phyloP scores from a whole-genome alignment of 1,284 basidiomycete species.

The Microbotryum violaceum region DNA sequence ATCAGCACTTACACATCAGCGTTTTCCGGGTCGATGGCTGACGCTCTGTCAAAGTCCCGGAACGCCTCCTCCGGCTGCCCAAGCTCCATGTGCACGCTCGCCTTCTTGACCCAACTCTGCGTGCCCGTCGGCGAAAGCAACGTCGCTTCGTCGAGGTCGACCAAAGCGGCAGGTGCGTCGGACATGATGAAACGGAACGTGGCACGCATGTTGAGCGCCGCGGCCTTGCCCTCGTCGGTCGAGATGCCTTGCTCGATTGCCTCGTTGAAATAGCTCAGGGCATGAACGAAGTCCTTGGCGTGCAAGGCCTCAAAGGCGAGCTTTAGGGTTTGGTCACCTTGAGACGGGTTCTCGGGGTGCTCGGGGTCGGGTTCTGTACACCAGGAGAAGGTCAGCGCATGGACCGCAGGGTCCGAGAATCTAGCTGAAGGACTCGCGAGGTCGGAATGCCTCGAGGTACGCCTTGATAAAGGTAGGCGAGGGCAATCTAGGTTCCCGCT shows the following conservation, averaged over 20 bases:
- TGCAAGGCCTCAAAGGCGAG: constrained; percentile 74
- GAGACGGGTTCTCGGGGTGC: constrained; percentile 65
- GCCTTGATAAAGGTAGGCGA: constrained; percentile 89
- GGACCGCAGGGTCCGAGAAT: background rate
- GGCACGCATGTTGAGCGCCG: constrained; percentile 86
- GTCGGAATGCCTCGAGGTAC: constrained; percentile 90
- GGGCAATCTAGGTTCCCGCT: constrained; percentile 73
- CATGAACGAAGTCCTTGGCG: constrained; percentile 79
- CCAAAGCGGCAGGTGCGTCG: constrained; percentile 75
- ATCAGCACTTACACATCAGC: constrained; percentile 53
- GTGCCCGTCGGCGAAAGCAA: constrained; percentile 63
- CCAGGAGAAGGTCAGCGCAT: background rate
- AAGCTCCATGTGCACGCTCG: constrained; percentile 95
- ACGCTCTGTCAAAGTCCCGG: constrained; percentile 83
- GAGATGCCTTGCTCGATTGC: constrained; percentile 81
- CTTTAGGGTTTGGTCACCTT: constrained; percentile 76
- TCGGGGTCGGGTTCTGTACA: constrained; percentile 56
- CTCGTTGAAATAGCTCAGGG: constrained; percentile 73
- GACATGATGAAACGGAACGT: constrained; percentile 96
- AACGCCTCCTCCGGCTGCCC: constrained; percentile 67
- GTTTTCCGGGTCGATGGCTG: constrained; percentile 72
- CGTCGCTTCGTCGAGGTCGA: constrained; percentile 72
- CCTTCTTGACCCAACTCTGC: constrained; percentile 93
- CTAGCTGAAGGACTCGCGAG: constrained; percentile 50
- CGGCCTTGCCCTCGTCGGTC: constrained; percentile 61